Percentiles rank a stretch among this genome's conserved stretches.
Conservation (phyloP, 2,329 filamentous ascomycete genomes). For the Bipolaris cookei region DNA sequence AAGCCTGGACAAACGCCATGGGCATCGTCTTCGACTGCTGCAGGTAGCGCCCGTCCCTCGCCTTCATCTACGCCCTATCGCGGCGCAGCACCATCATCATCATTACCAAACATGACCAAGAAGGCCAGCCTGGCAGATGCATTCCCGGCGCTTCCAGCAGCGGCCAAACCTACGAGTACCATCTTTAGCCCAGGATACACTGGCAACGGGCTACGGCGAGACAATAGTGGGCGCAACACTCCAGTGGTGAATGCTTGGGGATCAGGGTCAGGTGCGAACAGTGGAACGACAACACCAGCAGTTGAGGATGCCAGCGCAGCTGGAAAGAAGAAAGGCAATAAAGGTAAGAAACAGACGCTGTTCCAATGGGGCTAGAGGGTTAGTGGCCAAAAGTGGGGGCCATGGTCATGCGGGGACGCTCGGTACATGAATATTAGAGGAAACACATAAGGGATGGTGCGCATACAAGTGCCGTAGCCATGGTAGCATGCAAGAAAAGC, state of each 20-base stretch:
- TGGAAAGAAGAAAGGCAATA: slow-evolving; percentile 56
- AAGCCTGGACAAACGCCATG: slow-evolving; percentile 48
- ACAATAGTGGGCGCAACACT: slow-evolving; percentile 50
- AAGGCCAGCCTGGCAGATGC: slow-evolving; percentile 58
- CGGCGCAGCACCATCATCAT: slow-evolving; percentile 17
- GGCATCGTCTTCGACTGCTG: slow-evolving; percentile 40
- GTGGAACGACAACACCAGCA: slow-evolving; percentile 31
- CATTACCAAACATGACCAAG: slow-evolving; percentile 38
- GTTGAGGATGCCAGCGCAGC: slow-evolving; percentile 31
- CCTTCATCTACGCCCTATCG: slow-evolving; percentile 50
- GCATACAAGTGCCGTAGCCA: not conserved
- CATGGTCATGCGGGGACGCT: not conserved
- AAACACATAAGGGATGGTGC: not conserved
- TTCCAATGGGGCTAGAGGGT: slow-evolving; percentile 55
- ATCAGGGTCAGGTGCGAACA: slow-evolving; percentile 37
- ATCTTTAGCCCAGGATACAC: slow-evolving; percentile 59
- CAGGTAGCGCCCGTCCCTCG: slow-evolving; percentile 44
- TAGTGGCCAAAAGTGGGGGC: not conserved
- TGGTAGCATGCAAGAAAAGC: not conserved
- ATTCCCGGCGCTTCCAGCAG: slow-evolving; percentile 83
- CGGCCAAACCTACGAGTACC: slow-evolving; percentile 69
- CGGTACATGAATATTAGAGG: not conserved
- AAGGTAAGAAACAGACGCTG: slow-evolving; percentile 59
- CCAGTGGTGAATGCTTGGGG: slow-evolving; percentile 51
- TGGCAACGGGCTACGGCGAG: slow-evolving; percentile 53